phyloP scores from a whole-genome alignment of 495 filamentous ascomycete species.

The Xylaria scruposa region DNA sequence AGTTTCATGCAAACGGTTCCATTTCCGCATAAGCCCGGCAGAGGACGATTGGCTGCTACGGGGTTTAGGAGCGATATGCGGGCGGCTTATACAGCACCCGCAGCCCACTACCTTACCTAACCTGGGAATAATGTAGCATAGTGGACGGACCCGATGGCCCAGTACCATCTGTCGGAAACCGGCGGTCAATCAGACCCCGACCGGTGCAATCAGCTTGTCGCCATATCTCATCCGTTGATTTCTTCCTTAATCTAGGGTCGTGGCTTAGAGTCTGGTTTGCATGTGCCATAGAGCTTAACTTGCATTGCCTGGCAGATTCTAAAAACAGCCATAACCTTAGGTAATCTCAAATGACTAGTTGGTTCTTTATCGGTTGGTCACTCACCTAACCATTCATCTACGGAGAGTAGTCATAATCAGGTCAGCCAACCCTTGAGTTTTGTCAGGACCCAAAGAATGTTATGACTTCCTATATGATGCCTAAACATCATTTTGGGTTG shows the following conservation, averaged over 20 bases:
- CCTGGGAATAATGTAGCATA: neutral
- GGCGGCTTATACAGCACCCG: constrained; percentile 1
- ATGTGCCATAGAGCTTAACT: neutral
- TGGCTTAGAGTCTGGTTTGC: neutral
- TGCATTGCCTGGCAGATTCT: constrained; percentile 15
- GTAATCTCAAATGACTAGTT: neutral
- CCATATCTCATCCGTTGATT: neutral
- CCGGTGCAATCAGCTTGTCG: neutral
- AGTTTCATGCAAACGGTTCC: neutral
- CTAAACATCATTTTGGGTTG: neutral
- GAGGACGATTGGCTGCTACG: constrained; percentile 7
- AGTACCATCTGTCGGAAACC: constrained; percentile 11
- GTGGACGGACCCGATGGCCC: constrained; percentile 8
- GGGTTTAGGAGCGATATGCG: neutral
- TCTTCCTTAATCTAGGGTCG: neutral
- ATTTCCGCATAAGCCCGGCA: constrained; percentile 5
- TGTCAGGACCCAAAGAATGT: neutral
- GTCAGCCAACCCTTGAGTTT: neutral
- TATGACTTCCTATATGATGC: neutral
- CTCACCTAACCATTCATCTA: neutral
- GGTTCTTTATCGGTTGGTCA: neutral
- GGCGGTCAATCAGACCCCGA: constrained; percentile 10
- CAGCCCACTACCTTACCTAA: neutral
- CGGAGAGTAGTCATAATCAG: neutral
- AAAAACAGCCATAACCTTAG: constrained; percentile 16